phyloP scores from a whole-genome alignment of 2,329 filamentous ascomycete species.

The Clonostachys chloroleuca region DNA sequence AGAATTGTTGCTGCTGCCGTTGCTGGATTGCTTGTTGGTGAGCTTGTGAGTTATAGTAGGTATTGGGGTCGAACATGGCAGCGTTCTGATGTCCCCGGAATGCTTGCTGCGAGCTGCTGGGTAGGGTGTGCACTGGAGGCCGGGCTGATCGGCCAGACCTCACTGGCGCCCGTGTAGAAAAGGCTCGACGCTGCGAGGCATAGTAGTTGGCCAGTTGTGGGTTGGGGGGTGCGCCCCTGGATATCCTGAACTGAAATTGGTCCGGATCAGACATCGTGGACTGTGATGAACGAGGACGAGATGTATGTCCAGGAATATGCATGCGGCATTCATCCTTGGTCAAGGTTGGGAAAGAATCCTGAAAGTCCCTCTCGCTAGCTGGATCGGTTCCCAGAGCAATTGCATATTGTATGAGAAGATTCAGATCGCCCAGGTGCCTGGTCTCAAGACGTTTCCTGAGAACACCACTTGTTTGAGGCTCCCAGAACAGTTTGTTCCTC shows the following conservation, averaged over 20 bases:
- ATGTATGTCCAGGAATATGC: constrained; percentile 26
- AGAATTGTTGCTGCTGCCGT: constrained; percentile 19
- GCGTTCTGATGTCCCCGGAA: constrained; percentile 3
- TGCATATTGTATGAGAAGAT: constrained; percentile 31
- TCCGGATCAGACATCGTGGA: constrained; percentile 14
- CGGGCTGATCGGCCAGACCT: constrained; percentile 20
- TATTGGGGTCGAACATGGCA: constrained; percentile 13
- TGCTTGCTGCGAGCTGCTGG: constrained; percentile 7
- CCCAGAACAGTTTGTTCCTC: constrained; percentile 28
- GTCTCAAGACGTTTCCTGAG: constrained; percentile 39
- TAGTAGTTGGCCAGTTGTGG: constrained; percentile 27
- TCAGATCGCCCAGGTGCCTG: constrained; percentile 32
- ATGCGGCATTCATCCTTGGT: constrained; percentile 26
- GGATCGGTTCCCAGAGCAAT: constrained; percentile 28
- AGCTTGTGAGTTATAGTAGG: not conserved
- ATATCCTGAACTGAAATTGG: constrained; percentile 29
- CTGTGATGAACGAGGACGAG: constrained; percentile 1
- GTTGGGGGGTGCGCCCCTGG: constrained; percentile 20
- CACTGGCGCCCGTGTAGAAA: constrained; percentile 17
- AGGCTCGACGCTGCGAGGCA: constrained; percentile 23
- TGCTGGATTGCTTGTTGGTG: constrained; percentile 8
- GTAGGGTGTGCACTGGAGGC: constrained; percentile 14
- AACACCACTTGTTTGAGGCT: constrained; percentile 32
- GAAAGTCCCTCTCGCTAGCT: constrained; percentile 15
- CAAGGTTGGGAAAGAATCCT: constrained; percentile 26